Evolutionary conservation across 305 asterid genomes (phyloP).

Genomic region (Coffea humblotiana): DNA sequence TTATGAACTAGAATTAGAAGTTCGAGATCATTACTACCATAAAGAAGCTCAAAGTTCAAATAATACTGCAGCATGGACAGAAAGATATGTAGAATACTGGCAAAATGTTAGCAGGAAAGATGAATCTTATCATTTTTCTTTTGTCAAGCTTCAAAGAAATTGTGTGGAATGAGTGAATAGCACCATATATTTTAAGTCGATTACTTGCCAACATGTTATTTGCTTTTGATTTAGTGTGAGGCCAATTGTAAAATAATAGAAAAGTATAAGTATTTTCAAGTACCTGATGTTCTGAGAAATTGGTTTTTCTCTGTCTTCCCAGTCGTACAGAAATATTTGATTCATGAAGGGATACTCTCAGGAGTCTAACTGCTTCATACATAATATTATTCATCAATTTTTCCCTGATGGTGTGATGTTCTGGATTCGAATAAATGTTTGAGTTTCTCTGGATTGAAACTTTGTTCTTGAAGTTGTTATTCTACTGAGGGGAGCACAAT

Average conservation of each 20-base stretch:
- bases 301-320: background rate
- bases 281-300: background rate
- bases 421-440: too few relatives aligned
- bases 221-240: background rate
- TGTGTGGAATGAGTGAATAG: background rate
- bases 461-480: background rate
- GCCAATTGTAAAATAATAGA: background rate
- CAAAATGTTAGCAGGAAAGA: background rate
- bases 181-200: too few relatives aligned
- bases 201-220: background rate
- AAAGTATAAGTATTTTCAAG: background rate
- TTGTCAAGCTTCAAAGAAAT: background rate
- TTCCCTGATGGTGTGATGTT: background rate
- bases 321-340: background rate
- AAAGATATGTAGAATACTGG: background rate
- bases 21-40: background rate
- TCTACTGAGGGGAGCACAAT: background rate
- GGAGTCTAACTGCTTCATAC: background rate
- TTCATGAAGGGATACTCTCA: background rate
- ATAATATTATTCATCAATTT: background rate
- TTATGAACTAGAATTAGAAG: background rate
- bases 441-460: background rate
- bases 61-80: background rate
- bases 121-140: background rate
- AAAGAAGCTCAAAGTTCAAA: background rate